Evolutionary conservation across 441 rosid genomes (phyloP).

Genomic region (Erodium moschatum): DNA sequence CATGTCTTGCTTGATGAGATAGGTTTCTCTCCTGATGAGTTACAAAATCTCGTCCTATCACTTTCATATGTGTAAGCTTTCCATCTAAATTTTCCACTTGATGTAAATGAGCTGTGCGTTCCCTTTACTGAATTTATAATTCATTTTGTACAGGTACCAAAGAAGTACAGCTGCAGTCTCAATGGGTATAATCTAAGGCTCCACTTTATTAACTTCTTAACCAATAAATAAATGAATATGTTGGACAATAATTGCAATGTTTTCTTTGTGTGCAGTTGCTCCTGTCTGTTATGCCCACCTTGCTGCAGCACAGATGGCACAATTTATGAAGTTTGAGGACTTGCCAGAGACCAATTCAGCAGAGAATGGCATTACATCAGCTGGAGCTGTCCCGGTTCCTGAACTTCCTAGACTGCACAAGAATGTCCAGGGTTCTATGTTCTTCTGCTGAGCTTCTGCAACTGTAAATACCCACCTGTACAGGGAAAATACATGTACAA

Average conservation of each 20-base stretch:
- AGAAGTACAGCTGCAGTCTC: slow-evolving; percentile 77
- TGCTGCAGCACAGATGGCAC: slow-evolving; percentile 68
- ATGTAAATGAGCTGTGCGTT: slow-evolving; percentile 6
- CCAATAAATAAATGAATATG: background rate
- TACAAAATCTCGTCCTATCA: slow-evolving; percentile 63
- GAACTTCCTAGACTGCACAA: slow-evolving; percentile 64
- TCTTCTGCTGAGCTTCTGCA: slow-evolving; percentile 57
- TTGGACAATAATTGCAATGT: background rate
- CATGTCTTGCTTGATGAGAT: slow-evolving; percentile 83
- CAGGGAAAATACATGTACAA: slow-evolving; percentile 1
- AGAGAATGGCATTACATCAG: slow-evolving; percentile 26
- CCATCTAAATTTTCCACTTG: background rate
- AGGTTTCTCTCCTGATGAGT: slow-evolving; percentile 63
- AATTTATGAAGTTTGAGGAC: slow-evolving; percentile 65
- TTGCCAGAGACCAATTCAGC: slow-evolving; percentile 43
- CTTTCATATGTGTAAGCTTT: slow-evolving; percentile 75
- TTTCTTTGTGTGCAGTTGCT: slow-evolving; percentile 46
- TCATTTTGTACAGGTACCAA: slow-evolving; percentile 50
- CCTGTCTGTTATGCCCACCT: slow-evolving; percentile 87
- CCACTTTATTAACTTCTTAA: background rate
- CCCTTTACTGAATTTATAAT: slow-evolving; percentile 5
- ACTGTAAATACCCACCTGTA: slow-evolving; percentile 8
- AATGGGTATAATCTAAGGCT: slow-evolving; percentile 41
- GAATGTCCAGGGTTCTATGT: slow-evolving; percentile 52
- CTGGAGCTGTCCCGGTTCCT: slow-evolving; percentile 32